Evolutionary conservation across 1,284 basidiomycete species (phyloP), one percentile per base, ranked within the genome.

Genomic region (Gomphus bonarii): DNA sequence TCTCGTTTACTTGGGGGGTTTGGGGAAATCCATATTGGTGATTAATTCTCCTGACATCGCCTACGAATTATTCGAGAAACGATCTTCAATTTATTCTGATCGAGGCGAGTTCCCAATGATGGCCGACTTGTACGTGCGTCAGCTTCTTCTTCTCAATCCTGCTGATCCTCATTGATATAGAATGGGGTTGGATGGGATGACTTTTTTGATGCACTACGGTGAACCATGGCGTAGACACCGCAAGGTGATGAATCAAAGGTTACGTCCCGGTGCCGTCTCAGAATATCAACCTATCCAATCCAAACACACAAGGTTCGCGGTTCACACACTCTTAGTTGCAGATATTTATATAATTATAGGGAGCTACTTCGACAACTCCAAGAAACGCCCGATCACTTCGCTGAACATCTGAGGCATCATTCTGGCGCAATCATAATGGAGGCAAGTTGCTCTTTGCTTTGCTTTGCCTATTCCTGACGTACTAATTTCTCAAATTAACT

Each of bases 31-130:
- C 1, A 64, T 76, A 33, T 59, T 77, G 48, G 63, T 77, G 9
- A 62, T 77, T 18, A 71, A 73, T 54, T 69, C 72, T 5, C 42
- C 63, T 1, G 65, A 72, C 44, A 67, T 68, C 1, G 69, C 68
- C 0, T 63, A 61, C 0, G 75, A 75, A 14, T 62, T 77, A 9
- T 62, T 77, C 43, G 73, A 75, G 40, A 71, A 67, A 57, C 65
- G 70, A 9, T 72, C 72, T 0, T 65, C 68, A 0, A 70, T 69
- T 6, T 75, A 75, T 64, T 78, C 71, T 4, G 67, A 67, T 50
- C 67, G 75, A 54, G 44, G 59, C 65, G 42, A 60, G 3, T 44
- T 63, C 54, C 57, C 63, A 4, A 63, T 68, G 64, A 43, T 65
- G 11, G 40, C 58, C 12, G 62, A 62, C 5, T 47, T 58, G 54